Evolutionary conservation across 345 rosid genomes (phyloP).

Genomic region (Acer saccharum): DNA sequence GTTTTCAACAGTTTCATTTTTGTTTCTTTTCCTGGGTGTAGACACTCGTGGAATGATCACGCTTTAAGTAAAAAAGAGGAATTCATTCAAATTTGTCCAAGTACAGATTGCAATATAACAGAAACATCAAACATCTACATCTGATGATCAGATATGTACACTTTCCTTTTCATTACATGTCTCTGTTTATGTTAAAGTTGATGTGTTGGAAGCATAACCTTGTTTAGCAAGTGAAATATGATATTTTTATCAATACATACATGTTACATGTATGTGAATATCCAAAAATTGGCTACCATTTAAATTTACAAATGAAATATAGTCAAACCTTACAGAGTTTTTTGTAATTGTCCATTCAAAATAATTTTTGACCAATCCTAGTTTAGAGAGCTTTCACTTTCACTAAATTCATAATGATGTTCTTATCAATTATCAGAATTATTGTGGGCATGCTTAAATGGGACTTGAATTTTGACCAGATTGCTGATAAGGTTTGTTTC

Average conservation of each 20-base stretch:
- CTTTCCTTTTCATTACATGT: constrained; percentile 6
- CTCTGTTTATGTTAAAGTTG: not conserved
- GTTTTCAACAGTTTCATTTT: not conserved
- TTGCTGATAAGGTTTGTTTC: not conserved
- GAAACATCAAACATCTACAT: not conserved
- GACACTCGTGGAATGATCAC: constrained; percentile 6
- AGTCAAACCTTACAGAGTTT: not conserved
- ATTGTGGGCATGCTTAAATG: not conserved
- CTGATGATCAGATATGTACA: not conserved
- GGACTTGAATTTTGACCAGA: constrained; percentile 10
- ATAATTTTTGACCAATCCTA: not conserved
- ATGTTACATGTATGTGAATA: no score
- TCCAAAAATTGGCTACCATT: not conserved
- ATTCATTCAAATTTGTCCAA: not conserved
- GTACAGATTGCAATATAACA: not conserved
- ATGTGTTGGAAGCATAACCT: not conserved
- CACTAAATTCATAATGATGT: not conserved
- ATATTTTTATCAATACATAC: not conserved
- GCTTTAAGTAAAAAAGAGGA: not conserved
- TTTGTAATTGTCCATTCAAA: not conserved
- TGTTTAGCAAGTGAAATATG: not conserved
- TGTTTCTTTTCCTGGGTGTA: constrained; percentile 2
- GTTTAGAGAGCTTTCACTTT: not conserved
- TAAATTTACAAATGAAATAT: not conserved
- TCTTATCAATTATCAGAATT: not conserved